phyloP scores from a whole-genome alignment of 148 eudicot species.

The Persicaria tinctoria region DNA sequence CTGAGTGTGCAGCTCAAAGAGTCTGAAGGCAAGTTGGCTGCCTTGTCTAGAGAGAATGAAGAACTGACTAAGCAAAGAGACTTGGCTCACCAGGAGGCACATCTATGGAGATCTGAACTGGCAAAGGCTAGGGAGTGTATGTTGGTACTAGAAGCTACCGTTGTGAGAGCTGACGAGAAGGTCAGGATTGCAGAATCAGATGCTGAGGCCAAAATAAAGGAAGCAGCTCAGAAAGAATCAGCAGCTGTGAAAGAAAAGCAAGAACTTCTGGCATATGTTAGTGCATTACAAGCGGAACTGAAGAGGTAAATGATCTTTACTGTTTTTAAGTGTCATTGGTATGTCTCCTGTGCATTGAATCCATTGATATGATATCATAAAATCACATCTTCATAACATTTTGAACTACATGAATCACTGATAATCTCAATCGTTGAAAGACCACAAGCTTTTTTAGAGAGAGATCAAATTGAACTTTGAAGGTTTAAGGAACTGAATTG shows the following conservation, averaged over 20 bases:
- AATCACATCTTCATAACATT: not conserved
- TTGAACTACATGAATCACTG: not conserved
- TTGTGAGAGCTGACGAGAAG: slow-evolving; percentile 89
- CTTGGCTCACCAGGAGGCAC: slow-evolving; percentile 76
- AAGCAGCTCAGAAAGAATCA: slow-evolving; percentile 61
- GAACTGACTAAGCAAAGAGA: slow-evolving; percentile 60
- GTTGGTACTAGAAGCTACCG: slow-evolving; percentile 86
- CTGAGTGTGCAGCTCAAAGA: slow-evolving; percentile 48
- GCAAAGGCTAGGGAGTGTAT: slow-evolving; percentile 91
- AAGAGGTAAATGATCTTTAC: slow-evolving; percentile 47
- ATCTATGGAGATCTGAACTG: slow-evolving; percentile 93
- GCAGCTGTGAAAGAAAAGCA: slow-evolving; percentile 67
- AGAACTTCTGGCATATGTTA: slow-evolving; percentile 68
- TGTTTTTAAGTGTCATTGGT: slow-evolving; percentile 1
- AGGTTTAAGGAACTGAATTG: too few relatives aligned
- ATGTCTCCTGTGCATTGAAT: not conserved
- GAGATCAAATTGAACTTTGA: not conserved
- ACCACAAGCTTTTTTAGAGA: not conserved
- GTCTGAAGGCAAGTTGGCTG: slow-evolving; percentile 47
- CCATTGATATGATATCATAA: not conserved
- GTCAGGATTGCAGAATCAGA: slow-evolving; percentile 60
- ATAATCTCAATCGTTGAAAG: not conserved
- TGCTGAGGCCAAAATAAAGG: slow-evolving; percentile 72
- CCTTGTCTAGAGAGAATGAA: slow-evolving; percentile 49
- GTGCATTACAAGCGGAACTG: slow-evolving; percentile 62